Conservation (phyloP, 2,329 filamentous ascomycete genomes). For the Botrytis hyacinthi region DNA sequence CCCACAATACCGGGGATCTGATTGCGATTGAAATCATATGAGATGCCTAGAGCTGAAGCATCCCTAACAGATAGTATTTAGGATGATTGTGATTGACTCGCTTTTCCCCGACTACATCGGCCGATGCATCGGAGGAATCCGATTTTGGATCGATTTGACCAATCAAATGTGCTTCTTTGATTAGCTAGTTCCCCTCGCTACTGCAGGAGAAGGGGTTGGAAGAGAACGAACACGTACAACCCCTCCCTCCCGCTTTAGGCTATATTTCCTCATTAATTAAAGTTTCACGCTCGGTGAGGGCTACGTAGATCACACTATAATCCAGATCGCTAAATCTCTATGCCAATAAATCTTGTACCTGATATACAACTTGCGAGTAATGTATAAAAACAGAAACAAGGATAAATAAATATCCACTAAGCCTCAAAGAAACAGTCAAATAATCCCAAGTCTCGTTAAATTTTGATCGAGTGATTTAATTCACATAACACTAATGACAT, state of each 20-base stretch:
- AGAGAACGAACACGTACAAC: not conserved
- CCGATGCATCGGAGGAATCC: not conserved
- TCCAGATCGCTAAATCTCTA: not conserved
- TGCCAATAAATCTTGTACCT: not conserved
- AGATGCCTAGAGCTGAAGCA: not conserved
- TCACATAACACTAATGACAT: no score
- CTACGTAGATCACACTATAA: not conserved
- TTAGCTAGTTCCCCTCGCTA: not conserved
- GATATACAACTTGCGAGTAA: not conserved
- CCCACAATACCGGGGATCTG: not conserved
- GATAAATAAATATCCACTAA: not conserved
- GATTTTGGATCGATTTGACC: not conserved
- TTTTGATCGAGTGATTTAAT: no score
- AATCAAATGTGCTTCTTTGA: not conserved
- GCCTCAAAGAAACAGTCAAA: no score
- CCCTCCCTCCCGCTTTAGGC: not conserved
- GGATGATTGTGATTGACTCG: not conserved
- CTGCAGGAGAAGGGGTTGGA: not conserved
- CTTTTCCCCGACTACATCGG: not conserved
- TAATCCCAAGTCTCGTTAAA: no score
- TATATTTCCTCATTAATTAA: not conserved
- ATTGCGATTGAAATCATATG: not conserved
- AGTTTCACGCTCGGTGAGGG: not conserved
- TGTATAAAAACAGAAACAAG: not conserved
- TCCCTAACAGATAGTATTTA: not conserved